Evolutionary conservation across 2,329 filamentous ascomycete species (phyloP), one percentile per base, ranked within the genome.

Genomic region (Fusarium solani-melongenae): DNA sequence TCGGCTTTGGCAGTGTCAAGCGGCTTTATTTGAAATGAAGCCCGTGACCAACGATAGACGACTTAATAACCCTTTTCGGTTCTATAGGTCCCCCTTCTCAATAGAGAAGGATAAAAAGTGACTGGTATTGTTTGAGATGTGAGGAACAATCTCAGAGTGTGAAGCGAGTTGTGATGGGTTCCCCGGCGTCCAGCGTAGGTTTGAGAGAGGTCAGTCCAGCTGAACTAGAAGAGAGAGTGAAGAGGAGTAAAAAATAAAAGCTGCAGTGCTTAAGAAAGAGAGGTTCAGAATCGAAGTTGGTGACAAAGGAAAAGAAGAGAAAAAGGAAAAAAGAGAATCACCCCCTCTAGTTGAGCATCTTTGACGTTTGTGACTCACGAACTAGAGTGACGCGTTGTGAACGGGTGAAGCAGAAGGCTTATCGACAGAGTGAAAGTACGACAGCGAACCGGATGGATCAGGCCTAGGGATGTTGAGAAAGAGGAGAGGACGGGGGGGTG

Each of bases 331-430:
- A 70, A 62, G 74, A 74, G 59, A 70, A 73, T 66, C 70, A 62
- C 64, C 69, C 59, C 49, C 59, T 71, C 67, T 73, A 76, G 34
- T 67, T 75, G 56, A 66, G 70, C 76, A 78, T 78, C 44, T 70
- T 57, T 69, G 58, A 71, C 70, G 68, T 72, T 76, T 53, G 76
- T 76, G 76, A 78, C 59, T 78, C 76, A 78, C 76, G 72, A 75
- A 76, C 73, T 72, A 70, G 41, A 67, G 59, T 66, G 46, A 64
- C 60, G 62, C 55, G 67, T 77, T 72, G 64, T 72, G 22, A 64
- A 51, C 57, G 56, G 64, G 72, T 64, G 72, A 66, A 56, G 39
- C 44, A 62, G 64, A 59, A 59, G 49, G 57, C 49, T 73, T 69
- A 61, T 73, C 65, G 70, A 12, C 34, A 63, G 51, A 63, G 55